Conservation (phyloP, 192 early-diverging fungal genomes). For the Backusella psychrophila region DNA sequence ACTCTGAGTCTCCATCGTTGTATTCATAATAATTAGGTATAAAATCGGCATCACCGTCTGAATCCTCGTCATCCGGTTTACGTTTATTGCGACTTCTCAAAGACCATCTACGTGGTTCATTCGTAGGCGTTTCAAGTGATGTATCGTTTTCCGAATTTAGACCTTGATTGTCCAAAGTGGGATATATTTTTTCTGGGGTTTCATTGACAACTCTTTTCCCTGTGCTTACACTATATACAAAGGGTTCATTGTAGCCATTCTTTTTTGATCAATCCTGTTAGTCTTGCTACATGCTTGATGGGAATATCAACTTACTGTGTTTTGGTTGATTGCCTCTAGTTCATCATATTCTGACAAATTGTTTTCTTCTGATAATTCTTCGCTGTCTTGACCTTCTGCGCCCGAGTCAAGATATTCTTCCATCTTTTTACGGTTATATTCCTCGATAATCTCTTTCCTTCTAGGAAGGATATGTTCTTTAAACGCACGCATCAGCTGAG, state of each 20-base stretch:
- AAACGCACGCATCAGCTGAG: not conserved
- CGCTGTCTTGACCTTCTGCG: not conserved
- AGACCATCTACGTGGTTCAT: not conserved
- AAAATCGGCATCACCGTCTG: not conserved
- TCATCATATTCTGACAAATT: not conserved
- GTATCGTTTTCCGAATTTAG: not conserved
- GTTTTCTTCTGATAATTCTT: not conserved
- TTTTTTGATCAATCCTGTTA: not conserved
- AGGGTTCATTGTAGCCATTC: not conserved
- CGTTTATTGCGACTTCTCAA: not conserved
- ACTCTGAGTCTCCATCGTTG: not conserved
- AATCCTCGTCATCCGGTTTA: not conserved
- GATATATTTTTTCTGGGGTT: not conserved
- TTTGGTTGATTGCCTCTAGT: not conserved
- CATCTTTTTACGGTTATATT: not conserved
- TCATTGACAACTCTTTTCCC: not conserved
- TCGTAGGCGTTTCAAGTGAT: not conserved
- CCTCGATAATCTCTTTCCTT: not conserved
- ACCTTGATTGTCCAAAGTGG: not conserved
- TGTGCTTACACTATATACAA: not conserved
- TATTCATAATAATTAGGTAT: not conserved
- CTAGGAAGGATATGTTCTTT: not conserved
- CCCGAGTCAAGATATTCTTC: not conserved
- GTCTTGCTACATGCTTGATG: no score
- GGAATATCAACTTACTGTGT: not conserved